phyloP scores from a whole-genome alignment of 202 grass and related monocot species.

The Saccharum hybrid region DNA sequence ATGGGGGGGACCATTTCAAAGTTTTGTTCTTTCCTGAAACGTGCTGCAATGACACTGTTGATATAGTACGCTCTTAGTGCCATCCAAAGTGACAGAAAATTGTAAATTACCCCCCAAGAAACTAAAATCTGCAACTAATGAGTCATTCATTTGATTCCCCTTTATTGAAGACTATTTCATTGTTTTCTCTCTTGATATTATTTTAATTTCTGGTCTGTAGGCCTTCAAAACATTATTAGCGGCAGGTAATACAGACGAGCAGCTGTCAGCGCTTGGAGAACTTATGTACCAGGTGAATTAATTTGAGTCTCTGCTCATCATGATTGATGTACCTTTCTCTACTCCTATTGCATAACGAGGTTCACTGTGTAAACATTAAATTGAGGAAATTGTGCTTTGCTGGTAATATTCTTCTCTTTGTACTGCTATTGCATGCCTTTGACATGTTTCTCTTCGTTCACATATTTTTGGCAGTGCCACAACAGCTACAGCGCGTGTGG shows the following conservation, averaged over 20 bases:
- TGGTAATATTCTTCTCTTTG: not conserved
- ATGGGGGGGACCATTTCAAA: not conserved
- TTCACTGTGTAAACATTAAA: not conserved
- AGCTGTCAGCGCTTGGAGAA: slow-evolving; percentile 78
- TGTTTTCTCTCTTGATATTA: slow-evolving; percentile 17
- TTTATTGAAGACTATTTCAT: not conserved
- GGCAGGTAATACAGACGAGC: slow-evolving; percentile 70
- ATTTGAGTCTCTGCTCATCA: slow-evolving; percentile 11
- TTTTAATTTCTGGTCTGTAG: slow-evolving; percentile 49
- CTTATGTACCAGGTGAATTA: slow-evolving; percentile 96
- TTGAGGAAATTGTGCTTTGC: not conserved
- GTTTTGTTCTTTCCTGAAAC: not conserved
- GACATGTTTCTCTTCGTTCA: not conserved
- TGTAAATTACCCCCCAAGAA: not conserved
- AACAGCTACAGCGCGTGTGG: slow-evolving; percentile 89
- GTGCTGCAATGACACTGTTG: not conserved
- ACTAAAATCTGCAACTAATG: not conserved
- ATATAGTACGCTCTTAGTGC: not conserved
- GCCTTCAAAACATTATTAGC: slow-evolving; percentile 80
- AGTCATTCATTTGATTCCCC: no score
- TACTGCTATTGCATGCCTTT: not conserved
- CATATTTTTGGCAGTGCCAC: slow-evolving; percentile 68
- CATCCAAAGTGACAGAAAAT: slow-evolving; percentile 6
- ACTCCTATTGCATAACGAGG: not conserved
- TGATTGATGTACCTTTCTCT: not conserved